Conservation (phyloP, 345 rosid genomes). For the Tarenaya hassleriana region DNA sequence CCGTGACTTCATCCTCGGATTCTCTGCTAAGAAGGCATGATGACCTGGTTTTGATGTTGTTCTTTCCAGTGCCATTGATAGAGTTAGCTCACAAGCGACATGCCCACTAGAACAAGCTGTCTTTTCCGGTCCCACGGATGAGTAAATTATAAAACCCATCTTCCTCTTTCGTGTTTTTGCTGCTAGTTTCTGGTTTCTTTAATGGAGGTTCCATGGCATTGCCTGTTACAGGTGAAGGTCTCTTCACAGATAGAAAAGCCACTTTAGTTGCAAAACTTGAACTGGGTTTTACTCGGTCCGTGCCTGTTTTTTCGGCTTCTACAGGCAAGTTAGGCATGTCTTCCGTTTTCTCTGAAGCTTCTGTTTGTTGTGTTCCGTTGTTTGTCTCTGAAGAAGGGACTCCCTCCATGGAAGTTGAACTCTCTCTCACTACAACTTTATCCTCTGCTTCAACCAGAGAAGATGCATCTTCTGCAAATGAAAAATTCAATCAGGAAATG, state of each 20-base stretch:
- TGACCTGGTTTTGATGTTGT: conserved; percentile 24
- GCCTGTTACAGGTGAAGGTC: conserved; percentile 31
- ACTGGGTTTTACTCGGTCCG: conserved; percentile 5
- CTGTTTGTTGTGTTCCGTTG: conserved; percentile 20
- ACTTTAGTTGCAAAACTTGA: conserved; percentile 36
- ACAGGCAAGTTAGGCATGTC: conserved; percentile 15
- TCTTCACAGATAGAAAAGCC: conserved; percentile 61
- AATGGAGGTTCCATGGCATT: conserved; percentile 20
- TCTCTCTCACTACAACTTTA: conserved; percentile 19
- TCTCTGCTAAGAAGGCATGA: conserved; percentile 56
- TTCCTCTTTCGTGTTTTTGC: conserved; percentile 15
- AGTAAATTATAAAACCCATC: conserved; percentile 35
- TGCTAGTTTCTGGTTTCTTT: conserved; percentile 24
- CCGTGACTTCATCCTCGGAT: conserved; percentile 55
- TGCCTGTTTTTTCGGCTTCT: conserved; percentile 20
- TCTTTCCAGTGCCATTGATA: not conserved
- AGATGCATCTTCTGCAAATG: conserved; percentile 18
- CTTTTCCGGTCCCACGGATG: conserved; percentile 22
- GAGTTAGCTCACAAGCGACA: not conserved
- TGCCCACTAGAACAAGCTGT: conserved; percentile 31
- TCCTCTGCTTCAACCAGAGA: conserved; percentile 12
- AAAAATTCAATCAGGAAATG: conserved; percentile 6
- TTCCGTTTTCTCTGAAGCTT: conserved; percentile 10
- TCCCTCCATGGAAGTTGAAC: conserved; percentile 7
- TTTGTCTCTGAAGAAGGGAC: conserved; percentile 9